phyloP scores from a whole-genome alignment of 2,329 filamentous ascomycete genomes.

The Claviceps sp. region DNA sequence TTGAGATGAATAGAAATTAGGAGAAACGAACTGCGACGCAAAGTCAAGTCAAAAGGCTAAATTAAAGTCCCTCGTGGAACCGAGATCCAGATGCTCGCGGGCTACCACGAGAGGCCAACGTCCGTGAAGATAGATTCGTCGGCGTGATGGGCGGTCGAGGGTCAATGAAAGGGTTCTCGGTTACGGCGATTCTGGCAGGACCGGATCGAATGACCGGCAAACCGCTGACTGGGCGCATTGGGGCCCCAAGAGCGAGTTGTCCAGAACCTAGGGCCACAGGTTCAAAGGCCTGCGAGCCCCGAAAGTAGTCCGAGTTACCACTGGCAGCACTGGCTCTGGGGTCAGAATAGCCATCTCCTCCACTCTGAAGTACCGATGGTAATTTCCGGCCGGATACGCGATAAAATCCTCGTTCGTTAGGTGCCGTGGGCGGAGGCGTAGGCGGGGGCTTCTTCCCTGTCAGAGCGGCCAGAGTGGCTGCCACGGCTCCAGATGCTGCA shows the following conservation, averaged over 20 bases:
- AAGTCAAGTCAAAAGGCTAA: not conserved
- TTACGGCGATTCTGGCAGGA: constrained; percentile 49
- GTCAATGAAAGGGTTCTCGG: constrained; percentile 35
- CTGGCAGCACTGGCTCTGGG: constrained; percentile 31
- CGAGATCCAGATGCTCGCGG: constrained; percentile 23
- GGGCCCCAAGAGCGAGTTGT: constrained; percentile 39
- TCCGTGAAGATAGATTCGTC: constrained; percentile 18
- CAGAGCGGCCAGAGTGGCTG: constrained; percentile 34
- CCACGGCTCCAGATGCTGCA: constrained; percentile 23
- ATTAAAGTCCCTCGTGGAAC: constrained; percentile 29
- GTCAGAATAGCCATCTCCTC: constrained; percentile 50
- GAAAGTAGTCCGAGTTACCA: constrained; percentile 37
- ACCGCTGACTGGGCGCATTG: constrained; percentile 48
- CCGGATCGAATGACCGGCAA: constrained; percentile 49
- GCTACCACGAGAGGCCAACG: constrained; percentile 21
- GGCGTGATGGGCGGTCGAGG: constrained; percentile 14
- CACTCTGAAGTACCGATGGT: constrained; percentile 46
- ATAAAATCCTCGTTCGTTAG: constrained; percentile 45
- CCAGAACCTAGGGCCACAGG: constrained; percentile 19
- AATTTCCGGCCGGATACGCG: constrained; percentile 52
- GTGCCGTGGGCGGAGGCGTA: constrained; percentile 17
- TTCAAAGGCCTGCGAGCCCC: constrained; percentile 36
- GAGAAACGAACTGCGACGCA: not conserved
- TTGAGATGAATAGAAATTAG: not conserved
- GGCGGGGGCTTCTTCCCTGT: constrained; percentile 24